Conservation (phyloP, 148 eudicot genomes). For the Tetragonia tetragonoides region DNA sequence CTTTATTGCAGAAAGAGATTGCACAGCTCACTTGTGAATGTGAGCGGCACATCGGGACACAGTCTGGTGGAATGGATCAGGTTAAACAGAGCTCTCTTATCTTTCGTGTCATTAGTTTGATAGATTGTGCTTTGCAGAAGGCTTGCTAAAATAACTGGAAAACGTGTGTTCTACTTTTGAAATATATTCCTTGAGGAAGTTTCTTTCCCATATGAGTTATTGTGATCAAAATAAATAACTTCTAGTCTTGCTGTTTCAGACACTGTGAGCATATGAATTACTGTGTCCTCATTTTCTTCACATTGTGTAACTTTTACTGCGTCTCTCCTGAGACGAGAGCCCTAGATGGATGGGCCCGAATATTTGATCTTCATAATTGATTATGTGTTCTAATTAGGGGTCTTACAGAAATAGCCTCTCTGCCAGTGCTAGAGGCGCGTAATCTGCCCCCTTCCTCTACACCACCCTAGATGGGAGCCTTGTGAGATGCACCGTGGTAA, state of each 20-base stretch:
- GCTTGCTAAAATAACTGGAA: background rate
- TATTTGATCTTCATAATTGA: background rate
- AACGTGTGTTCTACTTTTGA: background rate
- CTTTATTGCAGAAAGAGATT: slow-evolving; percentile 75
- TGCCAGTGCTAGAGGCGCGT: background rate
- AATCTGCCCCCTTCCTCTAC: too few relatives aligned
- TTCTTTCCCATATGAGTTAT: background rate
- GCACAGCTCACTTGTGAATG: slow-evolving; percentile 96
- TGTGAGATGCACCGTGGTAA: background rate
- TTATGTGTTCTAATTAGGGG: background rate
- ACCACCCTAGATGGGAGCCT: too few relatives aligned
- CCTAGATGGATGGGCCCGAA: background rate
- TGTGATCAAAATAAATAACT: background rate
- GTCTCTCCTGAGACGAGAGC: too few relatives aligned
- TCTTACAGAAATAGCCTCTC: background rate
- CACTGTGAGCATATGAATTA: background rate
- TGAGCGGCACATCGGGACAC: slow-evolving; percentile 93
- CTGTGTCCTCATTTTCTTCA: too few relatives aligned
- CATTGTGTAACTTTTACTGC: too few relatives aligned
- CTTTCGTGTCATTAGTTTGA: background rate
- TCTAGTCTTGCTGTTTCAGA: background rate
- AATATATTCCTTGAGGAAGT: background rate
- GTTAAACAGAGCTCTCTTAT: slow-evolving; percentile 28
- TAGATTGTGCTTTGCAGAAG: background rate
- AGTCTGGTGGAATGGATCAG: slow-evolving; percentile 99